A percentile compares a stretch with the other conserved stretches of the same genome.
phyloP scores from a whole-genome alignment of 1,139 yeast species.

The Sugiyamaella paludigena region DNA sequence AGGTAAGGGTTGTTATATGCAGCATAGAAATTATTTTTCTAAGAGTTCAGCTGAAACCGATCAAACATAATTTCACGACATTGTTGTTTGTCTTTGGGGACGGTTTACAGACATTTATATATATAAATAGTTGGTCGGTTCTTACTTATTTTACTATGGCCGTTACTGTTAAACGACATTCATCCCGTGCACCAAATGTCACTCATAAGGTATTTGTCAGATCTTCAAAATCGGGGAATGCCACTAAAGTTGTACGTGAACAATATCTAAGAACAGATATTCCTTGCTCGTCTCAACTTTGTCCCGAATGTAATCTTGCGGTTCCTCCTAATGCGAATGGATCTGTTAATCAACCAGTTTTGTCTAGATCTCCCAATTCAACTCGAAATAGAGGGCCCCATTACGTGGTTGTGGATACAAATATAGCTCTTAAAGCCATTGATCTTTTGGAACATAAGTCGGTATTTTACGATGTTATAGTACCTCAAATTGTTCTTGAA shows the following conservation, averaged over 20 bases:
- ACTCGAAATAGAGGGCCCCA: constrained; percentile 61
- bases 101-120: too few relatives aligned
- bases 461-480: constrained; percentile 81
- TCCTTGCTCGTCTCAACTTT: constrained; percentile 78
- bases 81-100: too few relatives aligned
- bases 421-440: constrained; percentile 82
- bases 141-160: neutral
- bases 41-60: too few relatives aligned
- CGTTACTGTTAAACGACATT: constrained; percentile 1
- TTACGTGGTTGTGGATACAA: constrained; percentile 83
- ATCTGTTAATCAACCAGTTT: constrained; percentile 45
- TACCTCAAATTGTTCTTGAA: constrained; percentile 92
- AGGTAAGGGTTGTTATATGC: too few relatives aligned
- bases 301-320: constrained; percentile 52
- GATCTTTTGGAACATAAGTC: constrained; percentile 78
- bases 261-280: constrained; percentile 90
- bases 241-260: constrained; percentile 87
- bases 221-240: constrained; percentile 78
- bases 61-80: too few relatives aligned
- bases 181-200: neutral
- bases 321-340: constrained; percentile 44
- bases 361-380: constrained; percentile 49
- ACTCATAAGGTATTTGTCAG: constrained; percentile 80
- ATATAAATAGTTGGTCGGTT: too few relatives aligned
- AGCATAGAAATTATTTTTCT: too few relatives aligned